Percentiles rank a stretch among this genome's conserved stretches.
Evolutionary conservation across 2,329 filamentous ascomycete species (phyloP).

Genomic region (Botryotinia calthae): DNA sequence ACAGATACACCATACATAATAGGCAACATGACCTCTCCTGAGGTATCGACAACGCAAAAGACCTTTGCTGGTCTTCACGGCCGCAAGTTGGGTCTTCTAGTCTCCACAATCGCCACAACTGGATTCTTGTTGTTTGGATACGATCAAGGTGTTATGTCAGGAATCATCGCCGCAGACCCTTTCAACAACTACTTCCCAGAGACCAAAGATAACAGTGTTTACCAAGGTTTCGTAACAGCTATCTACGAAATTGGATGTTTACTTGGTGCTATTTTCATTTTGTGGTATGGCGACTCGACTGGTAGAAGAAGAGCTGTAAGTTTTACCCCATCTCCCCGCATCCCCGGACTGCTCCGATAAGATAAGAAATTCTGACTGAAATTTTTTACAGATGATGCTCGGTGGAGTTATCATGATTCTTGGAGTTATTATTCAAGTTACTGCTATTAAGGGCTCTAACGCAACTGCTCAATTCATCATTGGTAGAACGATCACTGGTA

Average conservation of each 20-base stretch:
- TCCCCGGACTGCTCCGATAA: slow-evolving; percentile 42
- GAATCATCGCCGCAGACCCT: slow-evolving; percentile 58
- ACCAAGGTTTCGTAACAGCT: slow-evolving; percentile 52
- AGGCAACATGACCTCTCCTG: slow-evolving; percentile 8
- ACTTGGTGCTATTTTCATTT: slow-evolving; percentile 47
- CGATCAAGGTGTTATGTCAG: slow-evolving; percentile 85
- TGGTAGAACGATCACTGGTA: slow-evolving; percentile 49
- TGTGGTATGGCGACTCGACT: slow-evolving; percentile 52
- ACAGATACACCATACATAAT: neutral
- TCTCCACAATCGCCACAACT: slow-evolving; percentile 67
- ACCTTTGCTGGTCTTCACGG: slow-evolving; percentile 61
- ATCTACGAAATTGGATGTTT: slow-evolving; percentile 58
- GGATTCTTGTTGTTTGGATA: slow-evolving; percentile 87
- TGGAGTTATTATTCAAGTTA: slow-evolving; percentile 49
- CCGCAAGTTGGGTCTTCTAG: slow-evolving; percentile 63
- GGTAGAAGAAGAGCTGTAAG: slow-evolving; percentile 56
- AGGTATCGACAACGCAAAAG: slow-evolving; percentile 18
- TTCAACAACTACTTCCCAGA: slow-evolving; percentile 83
- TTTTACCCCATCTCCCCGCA: slow-evolving; percentile 24
- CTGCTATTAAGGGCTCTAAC: slow-evolving; percentile 37
- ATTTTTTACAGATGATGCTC: slow-evolving; percentile 46
- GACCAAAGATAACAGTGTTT: slow-evolving; percentile 50
- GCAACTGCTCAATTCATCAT: slow-evolving; percentile 56
- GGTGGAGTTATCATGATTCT: slow-evolving; percentile 58
- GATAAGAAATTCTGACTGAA: slow-evolving; percentile 37